Conservation (phyloP, 164 flowering plant species). For the Taxillus chinensis region DNA sequence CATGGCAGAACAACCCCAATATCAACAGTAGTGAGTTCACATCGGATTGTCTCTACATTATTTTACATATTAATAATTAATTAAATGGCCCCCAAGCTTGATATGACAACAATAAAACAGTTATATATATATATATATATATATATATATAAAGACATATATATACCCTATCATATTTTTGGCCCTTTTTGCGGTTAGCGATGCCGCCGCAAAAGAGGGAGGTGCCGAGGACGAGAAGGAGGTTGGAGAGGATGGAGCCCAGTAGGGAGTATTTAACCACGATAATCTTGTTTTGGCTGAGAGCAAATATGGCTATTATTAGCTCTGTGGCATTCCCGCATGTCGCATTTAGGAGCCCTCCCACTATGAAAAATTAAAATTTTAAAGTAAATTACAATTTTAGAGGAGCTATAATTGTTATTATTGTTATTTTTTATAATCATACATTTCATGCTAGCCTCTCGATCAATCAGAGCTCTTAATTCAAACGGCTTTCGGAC, state of each 20-base stretch:
- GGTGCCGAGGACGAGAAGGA: conserved; percentile 82
- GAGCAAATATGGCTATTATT: conserved; percentile 78
- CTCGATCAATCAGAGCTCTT: no score
- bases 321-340: conserved; percentile 98
- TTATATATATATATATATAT: background rate
- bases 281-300: conserved; percentile 37
- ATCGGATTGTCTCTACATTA: conserved; percentile 67
- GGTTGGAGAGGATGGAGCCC: conserved; percentile 90
- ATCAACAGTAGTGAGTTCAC: conserved; percentile 63
- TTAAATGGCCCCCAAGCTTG: no score
- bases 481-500: no score
- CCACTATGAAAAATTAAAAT: conserved; percentile 36
- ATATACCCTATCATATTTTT: conserved; percentile 69
- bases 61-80: background rate
- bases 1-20: conserved; percentile 60
- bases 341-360: conserved; percentile 92
- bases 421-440: no score
- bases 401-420: no score
- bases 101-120: no score
- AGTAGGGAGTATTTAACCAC: conserved; percentile 81
- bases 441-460: no score
- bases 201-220: conserved; percentile 88
- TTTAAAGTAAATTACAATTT: no score
- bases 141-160: no score
- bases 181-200: conserved; percentile 48